Percentiles rank a stretch among this genome's conserved stretches.
Evolutionary conservation across 2,329 filamentous ascomycete genomes (phyloP).

Genomic region (Diplodia sapinea): DNA sequence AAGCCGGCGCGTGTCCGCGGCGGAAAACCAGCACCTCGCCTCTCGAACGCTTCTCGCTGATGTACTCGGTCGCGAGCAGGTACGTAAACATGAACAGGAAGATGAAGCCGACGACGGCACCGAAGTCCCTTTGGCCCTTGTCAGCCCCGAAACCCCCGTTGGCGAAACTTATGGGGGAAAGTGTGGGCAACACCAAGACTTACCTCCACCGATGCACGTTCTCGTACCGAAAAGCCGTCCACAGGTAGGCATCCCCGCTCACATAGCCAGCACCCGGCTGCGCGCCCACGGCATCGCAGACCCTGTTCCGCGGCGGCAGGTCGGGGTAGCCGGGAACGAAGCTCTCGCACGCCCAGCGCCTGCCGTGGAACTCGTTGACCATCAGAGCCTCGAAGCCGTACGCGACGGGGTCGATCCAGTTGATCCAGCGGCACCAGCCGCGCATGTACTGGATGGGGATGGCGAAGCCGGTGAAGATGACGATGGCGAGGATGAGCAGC

Average conservation of each 20-base stretch:
- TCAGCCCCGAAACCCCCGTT: neutral
- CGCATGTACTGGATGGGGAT: conserved; percentile 69
- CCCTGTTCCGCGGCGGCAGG: conserved; percentile 40
- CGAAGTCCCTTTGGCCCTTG: conserved; percentile 44
- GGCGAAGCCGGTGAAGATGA: conserved; percentile 72
- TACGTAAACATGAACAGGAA: conserved; percentile 52
- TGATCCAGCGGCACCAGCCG: conserved; percentile 82
- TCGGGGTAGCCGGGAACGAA: conserved; percentile 54
- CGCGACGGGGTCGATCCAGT: conserved; percentile 77
- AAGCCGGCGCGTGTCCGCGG: conserved; percentile 48
- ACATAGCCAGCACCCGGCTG: conserved; percentile 47
- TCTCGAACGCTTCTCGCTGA: conserved; percentile 58
- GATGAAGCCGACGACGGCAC: conserved; percentile 55
- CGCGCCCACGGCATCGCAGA: conserved; percentile 53
- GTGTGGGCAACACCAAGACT: neutral
- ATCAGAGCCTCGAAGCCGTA: conserved; percentile 83
- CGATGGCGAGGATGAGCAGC: conserved; percentile 67
- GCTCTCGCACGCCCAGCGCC: conserved; percentile 60
- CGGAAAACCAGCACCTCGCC: conserved; percentile 59
- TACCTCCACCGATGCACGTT: conserved; percentile 52
- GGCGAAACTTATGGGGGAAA: neutral
- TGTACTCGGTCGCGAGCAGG: conserved; percentile 53
- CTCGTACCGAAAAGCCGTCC: conserved; percentile 43
- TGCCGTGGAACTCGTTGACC: conserved; percentile 75
- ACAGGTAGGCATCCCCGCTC: conserved; percentile 48